These are phyloP conservation scores for Erodium maritimum DNA, from an alignment of 345 rosid species.

Conservation along the genomic window DNA sequence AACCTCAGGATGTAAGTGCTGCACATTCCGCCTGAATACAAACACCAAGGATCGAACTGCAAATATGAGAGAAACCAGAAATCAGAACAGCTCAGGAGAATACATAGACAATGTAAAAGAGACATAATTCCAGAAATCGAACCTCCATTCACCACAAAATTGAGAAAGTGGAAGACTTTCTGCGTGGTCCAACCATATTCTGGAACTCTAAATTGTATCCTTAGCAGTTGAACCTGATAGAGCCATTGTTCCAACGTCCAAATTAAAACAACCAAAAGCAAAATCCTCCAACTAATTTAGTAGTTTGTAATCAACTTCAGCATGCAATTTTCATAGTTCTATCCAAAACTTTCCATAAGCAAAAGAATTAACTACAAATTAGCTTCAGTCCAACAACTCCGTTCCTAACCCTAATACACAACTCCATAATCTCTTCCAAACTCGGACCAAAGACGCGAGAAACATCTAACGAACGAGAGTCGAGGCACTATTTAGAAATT, in stretches of 20 bases:
- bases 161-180: constrained; percentile 88
- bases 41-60: constrained; percentile 65
- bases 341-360: neutral
- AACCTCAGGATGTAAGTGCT: constrained; percentile 52
- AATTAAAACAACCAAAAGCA: no score
- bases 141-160: constrained; percentile 89
- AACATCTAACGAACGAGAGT: neutral
- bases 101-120: neutral
- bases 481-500: no score
- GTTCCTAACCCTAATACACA: neutral
- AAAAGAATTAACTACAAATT: no score
- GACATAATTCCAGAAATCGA: constrained; percentile 11
- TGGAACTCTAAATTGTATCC: constrained; percentile 83
- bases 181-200: constrained; percentile 97
- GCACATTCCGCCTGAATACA: constrained; percentile 50
- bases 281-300: neutral
- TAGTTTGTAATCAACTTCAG: neutral
- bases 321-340: neutral
- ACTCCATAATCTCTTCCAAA: neutral
- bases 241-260: no score
- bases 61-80: constrained; percentile 1
- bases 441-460: neutral
- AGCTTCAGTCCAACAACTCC: neutral
- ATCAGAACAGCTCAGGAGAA: neutral
- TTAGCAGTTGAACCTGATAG: constrained; percentile 64